These are phyloP conservation scores for Helianthus annuus DNA, from an alignment of 129 eudicot species.

Conservation along the genomic window HanXRQr2.0-SUNRISE NC_035437.2:11118946-11119445, in stretches of 20 bases:
- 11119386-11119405: constrained; percentile 72
- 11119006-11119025: constrained; percentile 15
- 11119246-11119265: constrained; percentile 45
- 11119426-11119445: constrained; percentile 49
- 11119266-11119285: constrained; percentile 2
- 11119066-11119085: constrained; percentile 19
- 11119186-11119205: constrained; percentile 48
- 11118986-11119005: constrained; percentile 20
- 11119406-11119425: constrained; percentile 52
- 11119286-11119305: not conserved
- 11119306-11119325: not conserved
- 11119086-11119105: constrained; percentile 24
- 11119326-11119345: constrained; percentile 63
- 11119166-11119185: constrained; percentile 64
- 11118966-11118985: constrained; percentile 22
- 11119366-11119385: constrained; percentile 47
- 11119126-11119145: constrained; percentile 20
- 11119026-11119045: constrained; percentile 7
- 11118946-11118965: constrained; percentile 10
- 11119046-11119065: constrained; percentile 1
- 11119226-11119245: constrained; percentile 84
- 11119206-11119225: constrained; percentile 55
- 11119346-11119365: constrained; percentile 54
- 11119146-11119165: constrained; percentile 58
- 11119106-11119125: constrained; percentile 14